These are phyloP conservation scores for Articulospora tetracladia DNA, from an alignment of 495 filamentous ascomycete genomes.

Conservation along the genomic window DNA sequence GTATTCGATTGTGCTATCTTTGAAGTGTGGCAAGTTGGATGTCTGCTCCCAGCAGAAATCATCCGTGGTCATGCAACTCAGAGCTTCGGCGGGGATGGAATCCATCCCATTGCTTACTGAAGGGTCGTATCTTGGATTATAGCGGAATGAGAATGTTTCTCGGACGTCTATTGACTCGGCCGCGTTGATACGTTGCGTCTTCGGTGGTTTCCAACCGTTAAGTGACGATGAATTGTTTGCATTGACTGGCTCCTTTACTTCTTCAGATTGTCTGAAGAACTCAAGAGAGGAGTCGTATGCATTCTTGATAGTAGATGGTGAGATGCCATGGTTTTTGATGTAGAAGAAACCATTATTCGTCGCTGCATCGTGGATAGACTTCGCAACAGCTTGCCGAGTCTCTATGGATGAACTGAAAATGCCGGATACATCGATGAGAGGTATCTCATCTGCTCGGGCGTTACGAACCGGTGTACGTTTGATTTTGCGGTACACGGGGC, in stretches of 20 bases:
- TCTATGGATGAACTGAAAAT: background rate
- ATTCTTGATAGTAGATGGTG: conserved; percentile 34
- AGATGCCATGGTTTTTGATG: conserved; percentile 46
- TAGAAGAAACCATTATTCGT: conserved; percentile 49
- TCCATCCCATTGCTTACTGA: background rate
- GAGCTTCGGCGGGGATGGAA: background rate
- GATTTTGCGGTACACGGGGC: conserved; percentile 3
- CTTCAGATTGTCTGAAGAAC: conserved; percentile 38
- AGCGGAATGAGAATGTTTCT: conserved; percentile 6
- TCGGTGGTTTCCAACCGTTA: conserved; percentile 27
- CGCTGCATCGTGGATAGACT: conserved; percentile 33
- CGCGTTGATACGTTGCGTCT: conserved; percentile 2
- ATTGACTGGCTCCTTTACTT: conserved; percentile 34
- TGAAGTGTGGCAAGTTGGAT: conserved; percentile 4
- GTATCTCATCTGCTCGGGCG: conserved; percentile 2
- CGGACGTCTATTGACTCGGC: conserved; percentile 2
- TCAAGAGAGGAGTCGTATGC: conserved; percentile 31
- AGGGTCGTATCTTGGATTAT: conserved; percentile 3
- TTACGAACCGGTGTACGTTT: background rate
- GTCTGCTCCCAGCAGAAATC: conserved; percentile 5
- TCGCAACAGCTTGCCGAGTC: background rate
- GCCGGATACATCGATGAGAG: conserved; percentile 6
- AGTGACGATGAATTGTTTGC: conserved; percentile 34
- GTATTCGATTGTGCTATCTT: background rate
- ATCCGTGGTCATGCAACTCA: background rate